Evolutionary conservation across 192 early-diverging fungal genomes (phyloP).

Genomic region (Allomyces arbusculus): DNA sequence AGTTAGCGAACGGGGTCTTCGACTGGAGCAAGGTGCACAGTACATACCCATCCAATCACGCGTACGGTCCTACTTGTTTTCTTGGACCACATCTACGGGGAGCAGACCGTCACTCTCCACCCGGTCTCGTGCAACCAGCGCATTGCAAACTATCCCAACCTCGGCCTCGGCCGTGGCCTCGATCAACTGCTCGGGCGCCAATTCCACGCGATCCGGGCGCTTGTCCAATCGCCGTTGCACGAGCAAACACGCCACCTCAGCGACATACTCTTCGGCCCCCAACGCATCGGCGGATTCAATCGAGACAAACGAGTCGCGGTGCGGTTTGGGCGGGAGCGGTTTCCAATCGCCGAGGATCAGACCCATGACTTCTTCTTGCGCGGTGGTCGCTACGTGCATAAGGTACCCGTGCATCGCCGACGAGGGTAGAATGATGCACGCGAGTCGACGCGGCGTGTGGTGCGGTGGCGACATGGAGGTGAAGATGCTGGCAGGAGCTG

Average conservation of each 20-base stretch:
- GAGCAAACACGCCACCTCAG: conserved; percentile 18
- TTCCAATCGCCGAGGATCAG: conserved; percentile 31
- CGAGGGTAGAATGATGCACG: not conserved
- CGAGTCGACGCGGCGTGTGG: no score
- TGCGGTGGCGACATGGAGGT: no score
- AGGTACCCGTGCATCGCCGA: not conserved
- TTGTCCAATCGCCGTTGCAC: conserved; percentile 25
- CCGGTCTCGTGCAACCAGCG: not conserved
- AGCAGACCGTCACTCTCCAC: not conserved
- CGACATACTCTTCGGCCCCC: conserved; percentile 10
- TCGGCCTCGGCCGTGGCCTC: conserved; percentile 25
- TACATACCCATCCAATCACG: conserved; percentile 28
- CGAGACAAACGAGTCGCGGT: no score
- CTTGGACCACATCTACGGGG: conserved; percentile 11
- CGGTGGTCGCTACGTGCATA: not conserved
- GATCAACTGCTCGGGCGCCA: conserved; percentile 24
- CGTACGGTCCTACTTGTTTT: conserved; percentile 15
- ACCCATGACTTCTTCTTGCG: conserved; percentile 30
- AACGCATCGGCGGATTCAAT: not conserved
- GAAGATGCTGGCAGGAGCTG: no score
- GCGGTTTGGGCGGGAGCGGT: conserved; percentile 5
- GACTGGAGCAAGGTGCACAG: not conserved
- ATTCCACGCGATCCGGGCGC: conserved; percentile 28
- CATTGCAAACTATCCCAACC: conserved; percentile 3
- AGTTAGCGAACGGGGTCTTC: not conserved